Evolutionary conservation across 768 basidiomycete species (phyloP).

Genomic region (Clavulina sp.): DNA sequence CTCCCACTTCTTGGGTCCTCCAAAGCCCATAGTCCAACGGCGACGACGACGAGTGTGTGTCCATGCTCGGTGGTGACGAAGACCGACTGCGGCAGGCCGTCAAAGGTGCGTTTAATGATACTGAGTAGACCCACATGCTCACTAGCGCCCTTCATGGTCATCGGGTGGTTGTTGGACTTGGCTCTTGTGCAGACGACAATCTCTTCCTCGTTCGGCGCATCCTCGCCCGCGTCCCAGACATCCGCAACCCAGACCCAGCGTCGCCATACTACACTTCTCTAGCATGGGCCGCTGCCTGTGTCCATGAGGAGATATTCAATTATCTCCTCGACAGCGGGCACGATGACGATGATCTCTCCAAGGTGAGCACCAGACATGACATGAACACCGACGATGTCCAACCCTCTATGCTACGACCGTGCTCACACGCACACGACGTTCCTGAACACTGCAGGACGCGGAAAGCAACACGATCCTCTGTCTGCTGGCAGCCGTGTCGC

Average conservation of each 20-base stretch:
- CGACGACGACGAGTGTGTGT: no score
- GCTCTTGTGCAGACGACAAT: conserved; percentile 57
- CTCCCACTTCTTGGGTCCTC: no score
- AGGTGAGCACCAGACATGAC: conserved; percentile 35
- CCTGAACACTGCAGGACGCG: conserved; percentile 43
- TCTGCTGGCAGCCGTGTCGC: conserved; percentile 71
- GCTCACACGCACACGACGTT: conserved; percentile 1
- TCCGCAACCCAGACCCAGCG: conserved; percentile 76
- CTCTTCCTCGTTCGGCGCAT: conserved; percentile 82
- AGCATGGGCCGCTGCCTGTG: conserved; percentile 80
- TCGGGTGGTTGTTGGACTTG: background rate
- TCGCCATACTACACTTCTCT: conserved; percentile 67
- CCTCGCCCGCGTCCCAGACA: conserved; percentile 50
- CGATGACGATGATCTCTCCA: conserved; percentile 83
- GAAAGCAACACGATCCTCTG: conserved; percentile 90
- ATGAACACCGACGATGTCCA: no score
- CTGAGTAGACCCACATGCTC: background rate
- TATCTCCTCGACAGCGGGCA: conserved; percentile 73
- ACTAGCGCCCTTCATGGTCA: background rate
- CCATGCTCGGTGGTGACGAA: conserved; percentile 8
- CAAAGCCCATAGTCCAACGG: no score
- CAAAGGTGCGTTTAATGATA: conserved; percentile 6
- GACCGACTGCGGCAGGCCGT: conserved; percentile 11
- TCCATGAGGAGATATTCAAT: conserved; percentile 85
- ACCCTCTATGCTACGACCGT: no score